Percentiles rank a stretch among this genome's conserved stretches.
These are phyloP conservation scores for Lipomyces japonicus DNA, from an alignment of 805 yeast genomes.

Conservation along the genomic window DNA sequence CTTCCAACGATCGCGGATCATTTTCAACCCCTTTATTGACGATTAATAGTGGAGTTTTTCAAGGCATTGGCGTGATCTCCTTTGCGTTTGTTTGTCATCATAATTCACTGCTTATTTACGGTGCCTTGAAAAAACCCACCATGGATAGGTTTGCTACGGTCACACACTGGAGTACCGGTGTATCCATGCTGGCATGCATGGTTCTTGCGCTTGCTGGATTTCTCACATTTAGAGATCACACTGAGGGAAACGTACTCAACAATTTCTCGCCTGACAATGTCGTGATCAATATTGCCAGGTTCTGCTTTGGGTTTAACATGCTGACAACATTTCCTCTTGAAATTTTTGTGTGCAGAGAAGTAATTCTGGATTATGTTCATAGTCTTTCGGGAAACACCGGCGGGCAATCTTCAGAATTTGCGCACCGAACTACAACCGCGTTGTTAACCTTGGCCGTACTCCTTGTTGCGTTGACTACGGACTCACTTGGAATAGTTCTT, in stretches of 20 bases:
- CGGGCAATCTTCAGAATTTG: conserved; percentile 9
- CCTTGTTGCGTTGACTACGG: conserved; percentile 75
- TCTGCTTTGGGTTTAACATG: conserved; percentile 91
- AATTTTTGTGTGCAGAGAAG: conserved; percentile 85
- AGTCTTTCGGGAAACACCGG: background rate
- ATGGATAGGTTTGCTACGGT: conserved; percentile 67
- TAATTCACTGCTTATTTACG: conserved; percentile 84
- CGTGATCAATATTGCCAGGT: conserved; percentile 78
- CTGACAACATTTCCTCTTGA: conserved; percentile 88
- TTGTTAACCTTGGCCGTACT: conserved; percentile 63
- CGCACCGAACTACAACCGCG: conserved; percentile 63
- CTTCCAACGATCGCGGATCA: conserved; percentile 47
- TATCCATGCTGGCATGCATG: conserved; percentile 75
- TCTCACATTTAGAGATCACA: conserved; percentile 65
- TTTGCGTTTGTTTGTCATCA: conserved; percentile 96
- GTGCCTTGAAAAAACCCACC: conserved; percentile 74
- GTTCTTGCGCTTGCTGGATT: conserved; percentile 78
- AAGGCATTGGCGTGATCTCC: conserved; percentile 89
- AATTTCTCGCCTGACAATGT: conserved; percentile 75
- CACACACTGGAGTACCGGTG: conserved; percentile 78
- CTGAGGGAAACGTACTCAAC: conserved; percentile 84
- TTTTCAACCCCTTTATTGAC: conserved; percentile 44
- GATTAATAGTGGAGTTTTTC: conserved; percentile 65
- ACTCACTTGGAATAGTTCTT: conserved; percentile 76
- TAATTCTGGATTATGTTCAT: conserved; percentile 57